phyloP scores from a whole-genome alignment of 495 filamentous ascomycete genomes.

The Lophiostoma macrostomum region DNA sequence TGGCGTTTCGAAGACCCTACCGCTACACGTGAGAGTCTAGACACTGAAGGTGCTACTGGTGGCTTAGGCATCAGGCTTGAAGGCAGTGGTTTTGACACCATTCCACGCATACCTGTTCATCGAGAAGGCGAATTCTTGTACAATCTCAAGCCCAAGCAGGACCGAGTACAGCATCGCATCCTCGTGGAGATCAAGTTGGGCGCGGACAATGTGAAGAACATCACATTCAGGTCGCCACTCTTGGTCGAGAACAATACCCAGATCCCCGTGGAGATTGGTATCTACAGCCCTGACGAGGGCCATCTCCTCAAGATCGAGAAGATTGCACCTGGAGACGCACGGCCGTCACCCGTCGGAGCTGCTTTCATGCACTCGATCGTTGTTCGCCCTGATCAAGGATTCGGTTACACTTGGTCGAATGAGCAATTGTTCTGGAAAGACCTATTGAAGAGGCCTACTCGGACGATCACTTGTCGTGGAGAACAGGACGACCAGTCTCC shows the following conservation, averaged over 20 bases:
- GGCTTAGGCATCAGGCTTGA: slow-evolving; percentile 81
- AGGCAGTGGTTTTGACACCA: slow-evolving; percentile 86
- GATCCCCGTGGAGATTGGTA: slow-evolving; percentile 91
- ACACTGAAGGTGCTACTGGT: slow-evolving; percentile 73
- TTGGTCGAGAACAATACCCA: slow-evolving; percentile 97
- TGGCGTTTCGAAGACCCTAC: slow-evolving; percentile 97
- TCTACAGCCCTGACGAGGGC: slow-evolving; percentile 83
- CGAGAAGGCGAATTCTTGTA: slow-evolving; percentile 92
- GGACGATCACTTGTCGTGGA: slow-evolving; percentile 79
- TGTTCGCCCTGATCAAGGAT: slow-evolving; percentile 92
- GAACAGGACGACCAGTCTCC: slow-evolving; percentile 73
- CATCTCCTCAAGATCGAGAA: slow-evolving; percentile 97
- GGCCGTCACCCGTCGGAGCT: slow-evolving; percentile 89
- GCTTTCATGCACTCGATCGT: slow-evolving; percentile 86
- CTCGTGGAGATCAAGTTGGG: slow-evolving; percentile 90
- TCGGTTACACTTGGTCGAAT: slow-evolving; percentile 91
- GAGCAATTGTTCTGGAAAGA: slow-evolving; percentile 91
- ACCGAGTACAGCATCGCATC: slow-evolving; percentile 79
- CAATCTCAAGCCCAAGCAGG: slow-evolving; percentile 76
- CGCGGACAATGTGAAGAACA: slow-evolving; percentile 92
- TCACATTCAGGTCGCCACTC: slow-evolving; percentile 93
- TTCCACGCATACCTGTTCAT: slow-evolving; percentile 83
- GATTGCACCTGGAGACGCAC: slow-evolving; percentile 84
- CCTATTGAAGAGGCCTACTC: slow-evolving; percentile 74
- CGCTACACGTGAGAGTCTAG: slow-evolving; percentile 86